Evolutionary conservation across 192 early-diverging fungal genomes (phyloP).

Genomic region (Mortierella claussenii): DNA sequence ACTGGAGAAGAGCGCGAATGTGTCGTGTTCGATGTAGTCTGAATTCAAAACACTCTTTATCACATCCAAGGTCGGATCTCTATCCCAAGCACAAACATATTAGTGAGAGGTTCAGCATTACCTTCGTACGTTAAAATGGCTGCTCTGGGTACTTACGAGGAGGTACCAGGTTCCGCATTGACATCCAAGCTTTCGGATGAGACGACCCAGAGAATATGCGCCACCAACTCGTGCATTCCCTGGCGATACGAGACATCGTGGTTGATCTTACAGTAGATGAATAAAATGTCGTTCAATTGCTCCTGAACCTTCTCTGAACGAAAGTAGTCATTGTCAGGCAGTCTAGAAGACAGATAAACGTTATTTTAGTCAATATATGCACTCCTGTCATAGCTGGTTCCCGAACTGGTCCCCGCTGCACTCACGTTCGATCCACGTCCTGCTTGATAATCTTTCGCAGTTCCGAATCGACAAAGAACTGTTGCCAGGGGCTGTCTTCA

Average conservation of each 20-base stretch:
- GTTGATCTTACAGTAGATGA: slow-evolving; percentile 93
- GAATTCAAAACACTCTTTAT: slow-evolving; percentile 70
- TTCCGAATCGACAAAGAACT: slow-evolving; percentile 90
- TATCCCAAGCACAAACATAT: slow-evolving; percentile 4
- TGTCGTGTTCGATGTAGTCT: slow-evolving; percentile 88
- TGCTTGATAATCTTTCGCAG: slow-evolving; percentile 85
- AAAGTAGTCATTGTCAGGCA: slow-evolving; percentile 91
- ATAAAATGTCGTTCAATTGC: slow-evolving; percentile 82
- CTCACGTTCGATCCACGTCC: slow-evolving; percentile 93
- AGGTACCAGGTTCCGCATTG: slow-evolving; percentile 2
- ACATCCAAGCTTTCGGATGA: slow-evolving; percentile 71
- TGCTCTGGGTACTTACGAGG: slow-evolving; percentile 35
- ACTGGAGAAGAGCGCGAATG: slow-evolving; percentile 82
- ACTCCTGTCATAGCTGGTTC: too few species aligned
- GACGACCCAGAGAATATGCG: slow-evolving; percentile 83
- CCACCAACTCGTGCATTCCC: slow-evolving; percentile 97
- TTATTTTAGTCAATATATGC: too few species aligned
- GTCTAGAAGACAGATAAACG: slow-evolving; percentile 58
- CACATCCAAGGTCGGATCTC: slow-evolving; percentile 47
- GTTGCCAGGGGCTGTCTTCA: slow-evolving; percentile 94
- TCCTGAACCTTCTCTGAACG: slow-evolving; percentile 70
- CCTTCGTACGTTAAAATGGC: too few species aligned
- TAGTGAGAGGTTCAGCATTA: neutral
- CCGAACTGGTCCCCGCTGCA: too few species aligned
- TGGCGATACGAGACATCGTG: slow-evolving; percentile 92